Conservation (phyloP, 768 basidiomycete species). For the Termitomyces eurrhizus region DNA sequence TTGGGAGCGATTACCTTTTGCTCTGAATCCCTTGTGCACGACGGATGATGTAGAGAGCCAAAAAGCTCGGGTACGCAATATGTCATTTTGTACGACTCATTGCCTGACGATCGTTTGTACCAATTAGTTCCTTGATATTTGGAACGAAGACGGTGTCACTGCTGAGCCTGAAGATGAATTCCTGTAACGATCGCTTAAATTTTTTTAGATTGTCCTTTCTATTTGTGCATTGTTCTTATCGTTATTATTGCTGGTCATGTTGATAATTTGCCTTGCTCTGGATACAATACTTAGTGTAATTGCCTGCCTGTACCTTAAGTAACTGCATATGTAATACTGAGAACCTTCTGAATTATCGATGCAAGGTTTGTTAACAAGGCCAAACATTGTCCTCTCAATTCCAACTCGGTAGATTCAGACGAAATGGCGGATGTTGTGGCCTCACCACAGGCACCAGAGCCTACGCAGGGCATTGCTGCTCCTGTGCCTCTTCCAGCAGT, state of each 20-base stretch:
- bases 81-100: not conserved
- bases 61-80: conserved; percentile 52
- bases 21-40: conserved; percentile 53
- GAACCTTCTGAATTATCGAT: not conserved
- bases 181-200: conserved; percentile 19
- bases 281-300: conserved; percentile 6
- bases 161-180: conserved; percentile 60
- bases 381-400: conserved; percentile 10
- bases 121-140: conserved; percentile 66
- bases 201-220: not conserved
- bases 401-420: not conserved
- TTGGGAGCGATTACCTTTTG: conserved; percentile 75
- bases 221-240: not conserved
- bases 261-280: not conserved
- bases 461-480: conserved; percentile 30
- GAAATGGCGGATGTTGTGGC: conserved; percentile 27
- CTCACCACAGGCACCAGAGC: conserved; percentile 19
- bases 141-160: conserved; percentile 76
- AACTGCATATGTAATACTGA: not conserved
- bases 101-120: conserved; percentile 3
- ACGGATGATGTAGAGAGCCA: conserved; percentile 60
- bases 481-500: conserved; percentile 1
- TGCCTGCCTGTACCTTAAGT: conserved; percentile 6
- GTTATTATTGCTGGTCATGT: conserved; percentile 1
- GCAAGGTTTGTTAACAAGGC: conserved; percentile 5